Evolutionary conservation across 2,329 filamentous ascomycete genomes (phyloP).

Genomic region (Fusarium kyushuense): DNA sequence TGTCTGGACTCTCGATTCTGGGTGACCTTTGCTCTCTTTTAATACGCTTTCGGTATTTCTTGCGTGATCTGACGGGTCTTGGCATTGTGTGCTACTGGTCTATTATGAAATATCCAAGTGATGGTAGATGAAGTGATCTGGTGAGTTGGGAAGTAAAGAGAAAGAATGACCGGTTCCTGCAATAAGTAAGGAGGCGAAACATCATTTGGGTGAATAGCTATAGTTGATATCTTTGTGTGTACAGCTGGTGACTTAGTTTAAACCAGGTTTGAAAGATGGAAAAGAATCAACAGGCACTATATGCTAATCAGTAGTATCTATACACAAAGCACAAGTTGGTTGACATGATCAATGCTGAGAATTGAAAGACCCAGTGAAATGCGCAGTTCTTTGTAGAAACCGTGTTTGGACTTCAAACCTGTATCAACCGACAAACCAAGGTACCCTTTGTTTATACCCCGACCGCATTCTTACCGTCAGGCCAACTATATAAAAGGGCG

Average conservation of each 20-base stretch:
- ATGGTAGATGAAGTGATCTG: neutral
- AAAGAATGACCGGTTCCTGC: neutral
- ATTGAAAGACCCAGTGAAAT: neutral
- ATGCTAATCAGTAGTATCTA: neutral
- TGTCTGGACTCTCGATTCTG: neutral
- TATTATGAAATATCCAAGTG: neutral
- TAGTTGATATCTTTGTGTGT: neutral
- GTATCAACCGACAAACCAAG: neutral
- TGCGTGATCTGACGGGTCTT: neutral
- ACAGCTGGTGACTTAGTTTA: neutral
- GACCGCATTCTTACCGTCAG: fast-evolving
- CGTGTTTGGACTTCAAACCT: neutral
- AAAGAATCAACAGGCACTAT: neutral
- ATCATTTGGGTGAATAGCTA: neutral
- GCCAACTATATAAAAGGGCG: neutral
- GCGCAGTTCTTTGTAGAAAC: neutral
- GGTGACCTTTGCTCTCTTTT: neutral
- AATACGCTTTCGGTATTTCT: neutral
- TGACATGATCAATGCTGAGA: neutral
- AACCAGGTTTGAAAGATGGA: neutral
- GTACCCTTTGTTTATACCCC: neutral
- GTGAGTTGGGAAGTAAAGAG: neutral
- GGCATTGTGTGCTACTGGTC: neutral
- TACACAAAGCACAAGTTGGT: neutral
- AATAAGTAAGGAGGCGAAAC: neutral